A percentile compares a stretch with the other conserved stretches of the same genome.
Conservation (phyloP, 2,329 filamentous ascomycete species). For the Elsinoe australis region DNA sequence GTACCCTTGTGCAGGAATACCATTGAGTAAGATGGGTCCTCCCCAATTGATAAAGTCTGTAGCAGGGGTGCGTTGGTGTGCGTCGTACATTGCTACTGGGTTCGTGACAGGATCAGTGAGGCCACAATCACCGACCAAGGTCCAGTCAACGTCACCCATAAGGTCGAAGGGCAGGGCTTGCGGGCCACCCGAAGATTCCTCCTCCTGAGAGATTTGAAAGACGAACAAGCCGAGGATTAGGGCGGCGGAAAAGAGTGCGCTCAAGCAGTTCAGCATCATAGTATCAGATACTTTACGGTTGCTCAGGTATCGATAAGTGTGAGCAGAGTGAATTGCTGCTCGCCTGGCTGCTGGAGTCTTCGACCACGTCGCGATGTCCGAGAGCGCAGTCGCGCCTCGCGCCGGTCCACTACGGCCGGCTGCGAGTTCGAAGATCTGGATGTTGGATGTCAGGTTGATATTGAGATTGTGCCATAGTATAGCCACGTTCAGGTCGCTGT, state of each 20-base stretch:
- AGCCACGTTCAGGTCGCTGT: conserved; percentile 43
- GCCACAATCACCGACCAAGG: conserved; percentile 39
- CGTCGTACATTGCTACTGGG: conserved; percentile 15
- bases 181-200: conserved; percentile 22
- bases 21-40: conserved; percentile 42
- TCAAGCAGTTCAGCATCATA: conserved; percentile 44
- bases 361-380: conserved; percentile 46
- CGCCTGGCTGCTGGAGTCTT: conserved; percentile 44
- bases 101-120: conserved; percentile 31
- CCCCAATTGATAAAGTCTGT: conserved; percentile 43
- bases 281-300: conserved; percentile 48
- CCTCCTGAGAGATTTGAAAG: conserved; percentile 38
- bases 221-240: conserved; percentile 47
- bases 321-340: conserved; percentile 46
- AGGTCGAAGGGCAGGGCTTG: conserved; percentile 36
- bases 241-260: conserved; percentile 45
- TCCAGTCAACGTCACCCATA: conserved; percentile 46
- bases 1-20: conserved; percentile 43
- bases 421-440: conserved; percentile 47
- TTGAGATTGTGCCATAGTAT: conserved; percentile 49
- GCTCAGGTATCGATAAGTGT: conserved; percentile 45
- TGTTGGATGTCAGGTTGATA: conserved; percentile 46
- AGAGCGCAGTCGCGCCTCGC: conserved; percentile 42
- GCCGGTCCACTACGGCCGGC: conserved; percentile 43
- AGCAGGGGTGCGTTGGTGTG: conserved; percentile 18